Base-by-base conservation (phyloP, 345 rosid genomes). In the Salix viminalis region DNA sequence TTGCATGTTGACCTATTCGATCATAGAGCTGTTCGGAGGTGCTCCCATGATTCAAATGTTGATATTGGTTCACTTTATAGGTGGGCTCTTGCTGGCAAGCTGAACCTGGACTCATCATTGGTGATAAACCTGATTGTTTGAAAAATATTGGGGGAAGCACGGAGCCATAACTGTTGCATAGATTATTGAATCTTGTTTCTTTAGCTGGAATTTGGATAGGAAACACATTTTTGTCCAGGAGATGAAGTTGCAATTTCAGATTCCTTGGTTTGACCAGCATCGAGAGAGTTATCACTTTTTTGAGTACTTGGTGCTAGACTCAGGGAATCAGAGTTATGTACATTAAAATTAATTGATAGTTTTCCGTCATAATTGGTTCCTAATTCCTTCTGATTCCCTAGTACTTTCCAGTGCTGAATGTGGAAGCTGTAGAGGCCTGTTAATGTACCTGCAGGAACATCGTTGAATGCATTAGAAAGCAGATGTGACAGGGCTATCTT, bases 401-500 rank as follows among this genome's bases (percentile, higher is more conserved):
- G 39, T 69, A 76, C 69, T 42, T 50, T 84, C 54, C 83, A 69
- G 74, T 41, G 89, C 82, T 9, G 89, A 77, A 76, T 71, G 84
- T 61, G 70, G 84, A 23, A 86, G 81, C 73, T 88, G 90, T 16
- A 73, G 64, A 8, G 88, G 77, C 82, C 78, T 90, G 86, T 81
- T 87, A 72, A 80, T 77, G 41, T 95, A 95, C 85, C 99, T 95
- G 90, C 77, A 73, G 65, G 73, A 73, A 46, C 77, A 84, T 71
- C 56, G 78, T 30, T 24, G 24, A 16, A 79, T 36, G 67, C 10
- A 69, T 82, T 64, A 80, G 79, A 75, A 75, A 26, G 13, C 6
- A 23, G 62, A n/a, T 58, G 28, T 34, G 15, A 26, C 23, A 16
- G 52, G 52, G 36, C 16, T 19, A 65, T 36, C 16, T 28, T 9